Evolutionary conservation across 2,329 filamentous ascomycete genomes (phyloP), one percentile per base, ranked within the genome.

Genomic region (Colletotrichum abscissum): DNA sequence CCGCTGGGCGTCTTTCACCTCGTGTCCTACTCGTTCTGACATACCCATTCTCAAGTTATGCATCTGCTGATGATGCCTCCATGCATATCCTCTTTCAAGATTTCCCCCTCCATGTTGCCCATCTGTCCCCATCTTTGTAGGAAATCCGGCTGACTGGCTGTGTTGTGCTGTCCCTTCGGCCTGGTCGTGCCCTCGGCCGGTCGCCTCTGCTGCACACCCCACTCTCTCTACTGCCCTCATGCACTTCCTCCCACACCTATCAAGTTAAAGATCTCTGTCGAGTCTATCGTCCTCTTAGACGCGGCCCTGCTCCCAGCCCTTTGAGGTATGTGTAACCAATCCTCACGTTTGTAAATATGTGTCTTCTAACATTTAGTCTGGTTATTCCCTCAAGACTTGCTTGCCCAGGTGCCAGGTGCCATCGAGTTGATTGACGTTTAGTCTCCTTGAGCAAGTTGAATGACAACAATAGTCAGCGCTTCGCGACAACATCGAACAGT

Each of bases 211-310:
- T 60, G 64, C 71, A 52, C 59, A 73, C 63, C 72, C 72, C 72
- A 74, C 72, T 72, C 68, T 62, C 52, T 60, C 54, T 64, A 46
- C 62, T 66, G 68, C 57, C 63, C 63, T 68, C 35, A 64, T 63
- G 63, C 69, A 68, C 30, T 54, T 33, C 30, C 35, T 72, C 69
- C 68, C 72, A 74, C 63, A 63, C 68, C 63, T 63, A 74, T 74
- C 63, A 68, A 62, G 68, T 59, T 65, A 66, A 66, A 66, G 67
- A 16, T 42, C 67, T 57, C 11, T 19, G 26, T 63, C 46, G 62
- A 73, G 46, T 28, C 57, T 35, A 24, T 54, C 57, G 24, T 4
- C 56, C 19, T 64, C 55, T 72, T 58, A 66, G 35, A 71, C 35
- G 70, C 35, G 19, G 33, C 16, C 33, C 46, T 70, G n/a, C 42